phyloP scores from a whole-genome alignment of 805 yeast species.

The Yarrowia alimentaria region DNA sequence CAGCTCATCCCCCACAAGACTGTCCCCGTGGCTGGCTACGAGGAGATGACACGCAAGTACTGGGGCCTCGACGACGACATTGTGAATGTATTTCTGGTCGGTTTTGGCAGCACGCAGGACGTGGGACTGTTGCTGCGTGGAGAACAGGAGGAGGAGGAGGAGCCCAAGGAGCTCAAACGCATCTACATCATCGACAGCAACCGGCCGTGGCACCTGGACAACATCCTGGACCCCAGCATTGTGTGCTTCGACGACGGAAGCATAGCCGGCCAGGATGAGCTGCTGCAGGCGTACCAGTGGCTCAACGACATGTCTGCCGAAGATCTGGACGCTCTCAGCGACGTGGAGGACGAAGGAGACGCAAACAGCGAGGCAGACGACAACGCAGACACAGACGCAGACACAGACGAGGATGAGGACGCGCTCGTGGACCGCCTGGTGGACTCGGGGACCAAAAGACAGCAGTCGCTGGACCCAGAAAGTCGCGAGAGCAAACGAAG shows the following conservation, averaged over 20 bases:
- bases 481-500: no score
- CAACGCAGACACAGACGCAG: no score
- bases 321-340: conserved; percentile 22
- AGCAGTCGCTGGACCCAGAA: no score
- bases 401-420: conserved; percentile 34
- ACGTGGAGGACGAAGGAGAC: conserved; percentile 28
- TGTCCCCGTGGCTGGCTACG: conserved; percentile 89
- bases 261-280: neutral
- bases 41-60: conserved; percentile 66
- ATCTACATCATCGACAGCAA: conserved; percentile 87
- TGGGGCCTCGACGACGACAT: conserved; percentile 67
- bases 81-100: conserved; percentile 71
- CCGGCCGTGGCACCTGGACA: conserved; percentile 95
- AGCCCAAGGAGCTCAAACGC: conserved; percentile 45
- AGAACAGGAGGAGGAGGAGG: conserved; percentile 33
- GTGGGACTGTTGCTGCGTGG: conserved; percentile 55
- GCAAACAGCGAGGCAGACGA: no score
- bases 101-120: conserved; percentile 93
- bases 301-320: conserved; percentile 32
- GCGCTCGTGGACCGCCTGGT: no score
- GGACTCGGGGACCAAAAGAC: no score
- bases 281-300: conserved; percentile 19
- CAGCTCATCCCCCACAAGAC: conserved; percentile 84
- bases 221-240: conserved; percentile 72
- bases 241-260: conserved; percentile 84